Base-by-base conservation (phyloP, 2,329 filamentous ascomycete genomes). In the Talaromyces islandicus region DNA sequence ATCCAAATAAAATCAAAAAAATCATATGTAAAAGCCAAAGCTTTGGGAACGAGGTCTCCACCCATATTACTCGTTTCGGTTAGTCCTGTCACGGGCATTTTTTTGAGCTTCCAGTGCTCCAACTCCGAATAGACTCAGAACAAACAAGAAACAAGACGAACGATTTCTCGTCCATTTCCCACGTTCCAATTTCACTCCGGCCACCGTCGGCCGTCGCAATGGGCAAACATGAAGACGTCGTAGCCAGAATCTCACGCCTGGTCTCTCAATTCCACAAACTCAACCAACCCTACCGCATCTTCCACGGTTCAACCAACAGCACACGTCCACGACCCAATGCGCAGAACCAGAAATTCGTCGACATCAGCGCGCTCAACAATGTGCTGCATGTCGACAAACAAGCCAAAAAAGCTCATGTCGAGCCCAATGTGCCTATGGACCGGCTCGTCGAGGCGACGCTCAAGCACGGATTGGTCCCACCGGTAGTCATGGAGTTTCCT, bases 261-360 rank as follows among this genome's bases (percentile, higher is more conserved):
- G 59, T 61, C 50, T 51, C 55, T 19, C 59, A 61, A 52, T 61
- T 84, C 71, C 69, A 81, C 68, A 71, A 77, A 12, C 77, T 77
- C 51, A 73, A 80, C 58, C 75, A 82, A 68, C 83, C 87, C 2
- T 92, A 90, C 73, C 82, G 88, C n/a, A 87, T 92, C 69, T 89
- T 86, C 66, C 89, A 92, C 74, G 89, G 89, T 62, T 86, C 87
- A 0, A 91, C 89, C 27, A 91, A 90, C 75, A 90, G 85, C 73
- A 92, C 89, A 41, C 85, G 89, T 7, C 81, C 81, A 7, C 74
- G 77, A 21, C 79, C 30, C 24, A 43, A 55, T 27, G 29, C 12
- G 30, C 25, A 21, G 14, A 54, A 50, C 14, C 59, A 60, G n/a
- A 61, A 61, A 21, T 58, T 58, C 11, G 57, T 62, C 60, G 60